Evolutionary conservation across 2,329 filamentous ascomycete species (phyloP).

Genomic region (Colletotrichum sp.): DNA sequence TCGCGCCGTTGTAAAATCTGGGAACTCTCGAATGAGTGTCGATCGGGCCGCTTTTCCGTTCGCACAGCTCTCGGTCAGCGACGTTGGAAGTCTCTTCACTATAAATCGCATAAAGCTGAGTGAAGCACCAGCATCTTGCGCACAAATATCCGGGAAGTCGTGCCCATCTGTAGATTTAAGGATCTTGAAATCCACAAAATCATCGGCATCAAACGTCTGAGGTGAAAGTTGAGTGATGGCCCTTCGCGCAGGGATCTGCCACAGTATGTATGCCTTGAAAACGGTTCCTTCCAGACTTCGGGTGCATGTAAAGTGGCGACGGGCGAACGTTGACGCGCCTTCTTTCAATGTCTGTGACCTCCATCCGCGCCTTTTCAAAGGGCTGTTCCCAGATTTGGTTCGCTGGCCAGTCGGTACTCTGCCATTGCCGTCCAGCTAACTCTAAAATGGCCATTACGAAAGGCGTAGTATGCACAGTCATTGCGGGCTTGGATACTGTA

Average conservation of each 20-base stretch:
- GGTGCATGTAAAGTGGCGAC: neutral
- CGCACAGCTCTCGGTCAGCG: neutral
- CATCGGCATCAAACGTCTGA: neutral
- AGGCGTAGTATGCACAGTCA: neutral
- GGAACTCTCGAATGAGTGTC: neutral
- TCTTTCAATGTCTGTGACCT: neutral
- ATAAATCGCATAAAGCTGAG: neutral
- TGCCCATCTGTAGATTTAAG: neutral
- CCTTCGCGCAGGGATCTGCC: neutral
- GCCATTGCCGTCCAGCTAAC: neutral
- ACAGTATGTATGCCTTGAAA: neutral
- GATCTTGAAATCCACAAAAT: neutral
- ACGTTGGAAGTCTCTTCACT: neutral
- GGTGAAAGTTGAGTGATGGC: neutral
- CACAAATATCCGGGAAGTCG: fast-evolving
- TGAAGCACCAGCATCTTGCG: neutral
- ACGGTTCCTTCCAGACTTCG: neutral
- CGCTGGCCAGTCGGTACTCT: neutral
- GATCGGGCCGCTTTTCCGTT: neutral
- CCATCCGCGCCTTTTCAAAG: neutral
- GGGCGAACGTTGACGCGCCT: neutral
- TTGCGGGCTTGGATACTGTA: neutral
- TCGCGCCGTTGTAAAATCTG: neutral
- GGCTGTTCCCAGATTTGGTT: neutral
- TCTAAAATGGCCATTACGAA: neutral